Base-by-base conservation (phyloP, 192 early-diverging fungal genomes). In the Diversispora eburnea region DNA sequence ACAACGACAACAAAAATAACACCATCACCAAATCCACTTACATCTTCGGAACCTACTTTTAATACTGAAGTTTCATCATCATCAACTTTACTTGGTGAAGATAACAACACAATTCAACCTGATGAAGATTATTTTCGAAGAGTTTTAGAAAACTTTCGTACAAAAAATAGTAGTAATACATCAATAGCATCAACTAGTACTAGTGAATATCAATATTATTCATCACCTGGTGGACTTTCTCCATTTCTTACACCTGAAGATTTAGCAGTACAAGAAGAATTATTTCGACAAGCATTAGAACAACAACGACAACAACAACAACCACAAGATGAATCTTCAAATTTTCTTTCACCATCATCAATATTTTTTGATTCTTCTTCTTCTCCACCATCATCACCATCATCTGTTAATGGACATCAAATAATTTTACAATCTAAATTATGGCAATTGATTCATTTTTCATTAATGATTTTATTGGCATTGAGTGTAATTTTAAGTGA, bases 381-480 rank as follows among this genome's bases (percentile, higher is more conserved):
- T 20, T 13, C 56, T 25, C n/a, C 8, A 25, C 12, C 45, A 45
- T 22, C 52, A 45, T 6, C 4, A 43, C 39, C 43, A 47, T 25
- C 41, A 46, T 39, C n/a, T 59, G 17, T 9, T 10, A 46, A 6
- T 46, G 19, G 20, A 77, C 76, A 8, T 74, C 76, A 77, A 10
- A 66, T 63, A 17, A 79, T 84, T 77, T 55, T 69, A 51, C 66
- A 79, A 12, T 73, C 77, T 15, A 75, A 74, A 57, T 84, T 80
- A 77, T 87, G 86, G 86, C 81, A 84, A 39, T 55, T 87, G 49
- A 46, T 83, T 22, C 86, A 87, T 65, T 80, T 87, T 72, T 46
- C 77, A 1, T n/a, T 71, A 5, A 85, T 85, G 56, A 67, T 76
- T 3, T 20, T 78, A 6, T 77, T 87, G 22, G 86, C 82, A 3